Percentiles rank a stretch among this genome's conserved stretches.
These are phyloP conservation scores for Drechslera avenae DNA, from an alignment of 2,329 filamentous ascomycete genomes.

Conservation along the genomic window DNA sequence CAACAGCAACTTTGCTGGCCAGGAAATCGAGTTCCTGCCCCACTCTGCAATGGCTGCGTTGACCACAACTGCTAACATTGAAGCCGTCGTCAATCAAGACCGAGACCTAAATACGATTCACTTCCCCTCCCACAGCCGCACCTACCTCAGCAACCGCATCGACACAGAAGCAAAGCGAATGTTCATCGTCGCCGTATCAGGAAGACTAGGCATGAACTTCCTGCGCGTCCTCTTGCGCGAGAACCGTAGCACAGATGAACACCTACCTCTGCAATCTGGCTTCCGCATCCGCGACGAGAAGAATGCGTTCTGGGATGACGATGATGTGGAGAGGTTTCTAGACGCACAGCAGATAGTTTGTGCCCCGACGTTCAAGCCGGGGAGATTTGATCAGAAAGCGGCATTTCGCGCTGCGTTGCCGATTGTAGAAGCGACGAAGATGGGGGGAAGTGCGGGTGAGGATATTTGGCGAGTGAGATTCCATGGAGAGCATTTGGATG, in stretches of 20 bases:
- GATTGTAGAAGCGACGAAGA: neutral
- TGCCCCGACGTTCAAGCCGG: neutral
- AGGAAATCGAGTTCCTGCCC: neutral
- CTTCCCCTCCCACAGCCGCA: neutral
- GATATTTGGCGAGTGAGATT: neutral
- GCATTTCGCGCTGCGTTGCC: neutral
- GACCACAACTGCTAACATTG: neutral
- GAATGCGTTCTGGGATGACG: neutral
- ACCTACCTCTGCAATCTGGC: neutral
- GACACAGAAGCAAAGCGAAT: neutral
- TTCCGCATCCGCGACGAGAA: neutral
- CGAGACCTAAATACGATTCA: neutral
- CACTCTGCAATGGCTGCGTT: neutral
- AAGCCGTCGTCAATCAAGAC: neutral
- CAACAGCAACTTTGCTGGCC: neutral
- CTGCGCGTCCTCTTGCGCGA: neutral
- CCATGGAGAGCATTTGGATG: neutral
- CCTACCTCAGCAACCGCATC: neutral
- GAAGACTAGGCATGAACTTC: neutral
- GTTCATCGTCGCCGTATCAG: neutral
- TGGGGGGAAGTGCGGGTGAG: neutral
- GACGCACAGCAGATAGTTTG: neutral
- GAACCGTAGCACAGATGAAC: neutral
- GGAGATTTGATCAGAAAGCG: neutral
- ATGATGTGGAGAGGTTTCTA: neutral